A percentile compares a stretch with the other conserved stretches of the same genome.
Evolutionary conservation across 2,329 filamentous ascomycete species (phyloP).

Genomic region (Exophiala phaeomuriformis): DNA sequence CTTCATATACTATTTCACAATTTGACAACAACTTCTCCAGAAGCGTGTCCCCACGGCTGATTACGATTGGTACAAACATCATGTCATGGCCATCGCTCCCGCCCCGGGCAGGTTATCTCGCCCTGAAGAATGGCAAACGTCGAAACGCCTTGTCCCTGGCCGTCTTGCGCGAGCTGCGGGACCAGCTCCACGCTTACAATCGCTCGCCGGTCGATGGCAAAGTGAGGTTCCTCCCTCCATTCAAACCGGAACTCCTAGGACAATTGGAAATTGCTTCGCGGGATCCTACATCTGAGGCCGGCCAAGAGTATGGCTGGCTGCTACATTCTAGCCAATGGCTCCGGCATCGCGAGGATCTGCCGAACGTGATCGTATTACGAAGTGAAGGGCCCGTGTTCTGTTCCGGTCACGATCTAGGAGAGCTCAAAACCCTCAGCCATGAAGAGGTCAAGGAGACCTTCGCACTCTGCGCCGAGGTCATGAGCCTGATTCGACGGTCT

Average conservation of each 20-base stretch:
- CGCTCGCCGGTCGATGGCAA: constrained; percentile 22
- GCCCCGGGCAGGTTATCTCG: constrained; percentile 21
- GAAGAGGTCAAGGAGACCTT: constrained; percentile 27
- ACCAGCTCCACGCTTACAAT: constrained; percentile 24
- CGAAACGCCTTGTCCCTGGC: constrained; percentile 25
- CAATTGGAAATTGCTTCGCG: constrained; percentile 21
- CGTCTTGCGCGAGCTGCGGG: constrained; percentile 21
- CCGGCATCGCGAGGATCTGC: constrained; percentile 21
- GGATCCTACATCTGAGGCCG: constrained; percentile 7
- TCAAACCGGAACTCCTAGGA: constrained; percentile 20
- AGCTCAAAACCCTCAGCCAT: constrained; percentile 20
- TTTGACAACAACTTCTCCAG: neutral
- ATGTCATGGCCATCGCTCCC: constrained; percentile 24
- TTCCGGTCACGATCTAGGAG: constrained; percentile 25
- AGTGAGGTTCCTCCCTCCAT: constrained; percentile 22
- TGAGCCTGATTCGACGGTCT: constrained; percentile 24
- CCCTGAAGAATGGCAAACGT: constrained; percentile 19
- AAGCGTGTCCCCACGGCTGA: neutral
- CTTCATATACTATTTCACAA: no score
- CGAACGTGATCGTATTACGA: constrained; percentile 24
- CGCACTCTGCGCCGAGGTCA: constrained; percentile 26
- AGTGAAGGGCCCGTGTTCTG: constrained; percentile 26
- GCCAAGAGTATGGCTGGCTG: constrained; percentile 24
- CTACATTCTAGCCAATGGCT: constrained; percentile 21
- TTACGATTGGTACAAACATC: neutral